Base-by-base conservation (phyloP, 768 basidiomycete species). In the Mycena capillaripes region DNA sequence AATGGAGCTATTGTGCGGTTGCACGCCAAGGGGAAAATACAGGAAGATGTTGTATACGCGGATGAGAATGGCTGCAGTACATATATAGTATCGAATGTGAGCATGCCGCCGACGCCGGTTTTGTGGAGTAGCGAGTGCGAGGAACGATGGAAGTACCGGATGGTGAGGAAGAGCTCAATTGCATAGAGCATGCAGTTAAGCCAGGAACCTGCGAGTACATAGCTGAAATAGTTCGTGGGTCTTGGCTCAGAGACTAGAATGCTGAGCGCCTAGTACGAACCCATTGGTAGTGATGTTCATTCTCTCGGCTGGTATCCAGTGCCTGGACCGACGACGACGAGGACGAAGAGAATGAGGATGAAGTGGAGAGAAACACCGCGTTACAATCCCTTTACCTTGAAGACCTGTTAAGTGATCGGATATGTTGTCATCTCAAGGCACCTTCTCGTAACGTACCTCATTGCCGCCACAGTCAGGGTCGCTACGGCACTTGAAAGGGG, bases 131-230 rank as follows among this genome's bases (percentile, higher is more conserved):
- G 52, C 64, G 64, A 46, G 9, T 32, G 64, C 5, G 48, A 52
- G 32, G 64, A 40, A 32, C 32, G 64, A n/a, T 29, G 32, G 48
- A 66, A 23, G 64, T 66, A 66, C 17, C 52, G 64, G 21, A 40
- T 30, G 32, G 52, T 55, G 36, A 66, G 52, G n/a, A 66, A 27
- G 32, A 55, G 32, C 64, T 66, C 64, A 23, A 55, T 6, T 30
- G 52, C 38, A 52, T 53, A 66, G 46, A 66, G n/a, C 52, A 66
- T 66, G 52, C 48, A 50, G 64, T 66, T 66, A 32, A 50, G 23
- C 64, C 64, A 66, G 48, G 62, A 63, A 27, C 27, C 62, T 44
- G 30, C 46, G 42, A 63, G 62, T 30, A 46, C 17, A 48, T 46
- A 63, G 62, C 62, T 63, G 46, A 48, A 34, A 34, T 46, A 46